These are phyloP conservation scores for Hypsizygus ulmarius DNA, from an alignment of 1,284 basidiomycete genomes.

Conservation along the genomic window DNA sequence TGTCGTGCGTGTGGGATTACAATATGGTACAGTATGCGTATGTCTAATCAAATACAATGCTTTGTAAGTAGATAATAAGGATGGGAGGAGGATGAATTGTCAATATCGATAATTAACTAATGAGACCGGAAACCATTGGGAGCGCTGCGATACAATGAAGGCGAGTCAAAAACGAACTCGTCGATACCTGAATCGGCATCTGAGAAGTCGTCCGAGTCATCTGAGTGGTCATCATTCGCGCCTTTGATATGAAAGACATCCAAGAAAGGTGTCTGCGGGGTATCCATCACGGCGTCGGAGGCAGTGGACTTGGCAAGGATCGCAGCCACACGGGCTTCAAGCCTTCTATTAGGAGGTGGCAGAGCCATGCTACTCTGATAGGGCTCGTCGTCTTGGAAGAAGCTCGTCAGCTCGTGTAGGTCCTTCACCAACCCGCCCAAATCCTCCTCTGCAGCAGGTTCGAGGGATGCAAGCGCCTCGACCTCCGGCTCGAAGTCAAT, in stretches of 20 bases:
- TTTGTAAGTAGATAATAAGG: slow-evolving; percentile 13
- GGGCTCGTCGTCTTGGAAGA: slow-evolving; percentile 66
- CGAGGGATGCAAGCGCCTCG: slow-evolving; percentile 39
- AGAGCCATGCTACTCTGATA: slow-evolving; percentile 23
- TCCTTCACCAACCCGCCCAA: slow-evolving; percentile 86
- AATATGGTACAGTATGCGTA: slow-evolving; percentile 21
- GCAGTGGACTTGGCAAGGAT: slow-evolving; percentile 74
- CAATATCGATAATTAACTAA: slow-evolving; percentile 22
- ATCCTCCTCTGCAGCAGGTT: slow-evolving; percentile 55
- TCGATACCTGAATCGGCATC: slow-evolving; percentile 63
- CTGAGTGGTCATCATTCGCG: slow-evolving; percentile 36
- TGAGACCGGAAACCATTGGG: slow-evolving; percentile 40
- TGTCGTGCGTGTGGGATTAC: slow-evolving; percentile 12
- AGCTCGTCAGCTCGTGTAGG: slow-evolving; percentile 82
- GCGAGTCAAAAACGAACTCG: slow-evolving; percentile 68
- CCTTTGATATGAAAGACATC: slow-evolving; percentile 68
- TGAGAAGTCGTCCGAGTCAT: slow-evolving; percentile 49
- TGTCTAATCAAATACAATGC: slow-evolving; percentile 18
- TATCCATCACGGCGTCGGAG: slow-evolving; percentile 44
- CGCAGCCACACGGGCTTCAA: slow-evolving; percentile 75
- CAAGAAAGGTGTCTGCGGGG: slow-evolving; percentile 73
- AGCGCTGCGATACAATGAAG: slow-evolving; percentile 36
- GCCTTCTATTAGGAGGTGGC: slow-evolving; percentile 50
- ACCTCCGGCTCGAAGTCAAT: slow-evolving; percentile 67
- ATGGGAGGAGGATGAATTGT: background rate